Evolutionary conservation across 2,329 filamentous ascomycete genomes (phyloP), one percentile per base, ranked within the genome.

Genomic region (Aspergillus ruber): DNA sequence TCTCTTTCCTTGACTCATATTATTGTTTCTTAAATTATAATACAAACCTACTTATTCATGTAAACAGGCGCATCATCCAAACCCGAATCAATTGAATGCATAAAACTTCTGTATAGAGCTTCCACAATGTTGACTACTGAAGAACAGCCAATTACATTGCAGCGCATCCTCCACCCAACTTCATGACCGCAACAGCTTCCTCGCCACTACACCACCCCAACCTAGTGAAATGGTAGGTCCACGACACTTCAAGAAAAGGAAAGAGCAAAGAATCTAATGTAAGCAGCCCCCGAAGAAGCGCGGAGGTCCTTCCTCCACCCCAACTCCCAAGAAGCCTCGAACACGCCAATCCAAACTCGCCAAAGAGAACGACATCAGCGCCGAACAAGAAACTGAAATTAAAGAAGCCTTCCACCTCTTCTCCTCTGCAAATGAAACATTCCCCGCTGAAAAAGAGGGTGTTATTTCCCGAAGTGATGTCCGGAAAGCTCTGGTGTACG

Each of bases 351-450:
- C 90, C 50, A 94, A 90, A 68, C 87, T 96, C 59, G 91, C 91
- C 25, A 91, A 90, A 71, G 89, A 95, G 64, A 84, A 96, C 77
- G 85, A 90, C 67, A 82, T 97, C 62, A 85, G 82, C 12, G 85
- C 84, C 36, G 82, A 85, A 54, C 86, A 96, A 70, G 91, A 97
- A 71, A 79, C 80, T 57, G 90, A 96, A 71, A 95, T 98, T 63
- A 84, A 82, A 60, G 90, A 96, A 68, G 90, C 90, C 12, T 97
- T 93, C 68, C 77, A 80, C 18, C 78, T 97, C 6, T 98, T 97
- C 66, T 74, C 83, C 1, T 55, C 62, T 1, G 50, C 61, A 18
- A 58, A 68, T 44, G 78, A 85, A 56, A 81, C 84, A 32, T 81
- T 81, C 67, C 77, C 83, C 17, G 81, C 85, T 44, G 84, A 90